A percentile compares a stretch with the other conserved stretches of the same genome.
phyloP scores from a whole-genome alignment of 148 eudicot genomes.

The Camellia sinensis region DNA sequence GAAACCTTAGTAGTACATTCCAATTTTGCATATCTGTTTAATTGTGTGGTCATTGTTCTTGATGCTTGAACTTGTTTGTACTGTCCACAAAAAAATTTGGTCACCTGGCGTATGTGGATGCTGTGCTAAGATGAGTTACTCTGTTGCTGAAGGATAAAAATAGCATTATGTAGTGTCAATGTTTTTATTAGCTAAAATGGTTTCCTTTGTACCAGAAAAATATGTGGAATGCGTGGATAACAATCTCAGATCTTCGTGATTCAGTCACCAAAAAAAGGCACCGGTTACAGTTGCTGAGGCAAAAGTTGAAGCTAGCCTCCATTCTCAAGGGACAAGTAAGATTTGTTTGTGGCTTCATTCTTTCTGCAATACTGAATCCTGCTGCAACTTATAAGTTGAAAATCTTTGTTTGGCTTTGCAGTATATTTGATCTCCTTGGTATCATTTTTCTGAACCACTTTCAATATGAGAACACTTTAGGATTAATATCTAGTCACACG shows the following conservation, averaged over 20 bases:
- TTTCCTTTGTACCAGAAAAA: constrained; percentile 55
- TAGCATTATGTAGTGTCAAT: not conserved
- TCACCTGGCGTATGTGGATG: not conserved
- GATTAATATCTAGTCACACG: not conserved
- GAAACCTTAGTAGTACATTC: not conserved
- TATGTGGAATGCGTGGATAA: constrained; percentile 95
- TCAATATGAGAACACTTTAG: not conserved
- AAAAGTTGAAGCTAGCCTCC: constrained; percentile 82
- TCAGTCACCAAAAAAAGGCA: constrained; percentile 78
- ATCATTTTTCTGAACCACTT: not conserved
- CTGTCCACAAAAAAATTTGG: not conserved
- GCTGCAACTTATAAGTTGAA: not conserved
- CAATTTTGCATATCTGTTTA: not conserved
- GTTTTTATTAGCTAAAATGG: constrained; percentile 6
- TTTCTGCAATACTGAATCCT: constrained; percentile 3
- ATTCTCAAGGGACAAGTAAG: constrained; percentile 85
- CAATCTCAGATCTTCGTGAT: constrained; percentile 78
- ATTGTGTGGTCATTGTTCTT: not conserved
- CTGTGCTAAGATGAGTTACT: not conserved
- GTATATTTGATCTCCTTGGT: not conserved
- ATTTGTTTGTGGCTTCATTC: constrained; percentile 17
- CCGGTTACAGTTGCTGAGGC: constrained; percentile 74
- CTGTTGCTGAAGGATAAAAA: not conserved
- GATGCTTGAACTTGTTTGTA: constrained; percentile 1
- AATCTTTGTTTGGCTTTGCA: constrained; percentile 8